Evolutionary conservation across 2,329 filamentous ascomycete species (phyloP).

Genomic region (Apiospora phragmitis): DNA sequence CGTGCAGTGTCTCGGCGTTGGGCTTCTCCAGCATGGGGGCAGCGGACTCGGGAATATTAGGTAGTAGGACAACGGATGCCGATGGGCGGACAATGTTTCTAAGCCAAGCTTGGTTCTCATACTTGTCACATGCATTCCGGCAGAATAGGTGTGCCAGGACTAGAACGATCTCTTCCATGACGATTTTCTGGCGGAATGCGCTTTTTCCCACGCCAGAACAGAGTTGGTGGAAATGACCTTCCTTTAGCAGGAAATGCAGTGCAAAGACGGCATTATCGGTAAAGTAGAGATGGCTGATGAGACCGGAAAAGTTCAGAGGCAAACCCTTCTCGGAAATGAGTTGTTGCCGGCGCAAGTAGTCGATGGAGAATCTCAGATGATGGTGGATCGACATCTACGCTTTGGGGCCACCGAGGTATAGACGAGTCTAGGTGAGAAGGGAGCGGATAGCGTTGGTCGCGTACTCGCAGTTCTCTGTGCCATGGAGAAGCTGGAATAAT

Average conservation of each 20-base stretch:
- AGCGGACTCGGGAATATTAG: constrained; percentile 59
- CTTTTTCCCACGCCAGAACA: constrained; percentile 54
- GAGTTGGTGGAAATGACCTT: constrained; percentile 66
- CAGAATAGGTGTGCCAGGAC: constrained; percentile 72
- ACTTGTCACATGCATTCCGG: constrained; percentile 51
- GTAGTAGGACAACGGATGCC: constrained; percentile 66
- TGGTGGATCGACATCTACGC: constrained; percentile 71
- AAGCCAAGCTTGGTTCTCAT: constrained; percentile 45
- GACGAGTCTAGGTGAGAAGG: constrained; percentile 66
- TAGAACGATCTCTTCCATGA: constrained; percentile 63
- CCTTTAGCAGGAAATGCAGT: constrained; percentile 72
- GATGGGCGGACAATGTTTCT: constrained; percentile 54
- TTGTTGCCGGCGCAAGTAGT: constrained; percentile 71
- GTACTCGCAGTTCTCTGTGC: constrained; percentile 63
- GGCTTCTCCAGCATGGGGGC: constrained; percentile 58
- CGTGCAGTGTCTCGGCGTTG: constrained; percentile 64
- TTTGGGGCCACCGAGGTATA: constrained; percentile 70
- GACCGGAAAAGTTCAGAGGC: constrained; percentile 72
- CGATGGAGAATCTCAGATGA: constrained; percentile 78
- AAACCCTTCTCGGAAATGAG: constrained; percentile 61
- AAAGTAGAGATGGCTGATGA: constrained; percentile 73
- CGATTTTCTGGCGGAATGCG: constrained; percentile 35
- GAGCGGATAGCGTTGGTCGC: constrained; percentile 64
- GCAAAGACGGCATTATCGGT: constrained; percentile 75
- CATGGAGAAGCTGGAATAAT: constrained; percentile 65